Evolutionary conservation across 371 early-diverging fungal species (phyloP).

Genomic region (Gilbertella persicaria): DNA sequence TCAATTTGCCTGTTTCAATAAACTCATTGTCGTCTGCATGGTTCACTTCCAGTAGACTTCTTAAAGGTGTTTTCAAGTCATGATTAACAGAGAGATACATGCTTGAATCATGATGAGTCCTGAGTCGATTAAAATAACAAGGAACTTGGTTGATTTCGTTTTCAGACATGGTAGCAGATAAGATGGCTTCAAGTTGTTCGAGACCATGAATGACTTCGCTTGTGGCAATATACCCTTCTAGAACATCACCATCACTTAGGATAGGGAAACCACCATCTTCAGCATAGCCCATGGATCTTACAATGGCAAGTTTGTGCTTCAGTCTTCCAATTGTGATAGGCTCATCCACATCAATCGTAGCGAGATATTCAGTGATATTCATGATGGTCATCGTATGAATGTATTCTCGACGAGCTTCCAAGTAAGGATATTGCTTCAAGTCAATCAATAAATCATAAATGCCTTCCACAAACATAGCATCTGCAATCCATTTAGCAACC

Average conservation of each 20-base stretch:
- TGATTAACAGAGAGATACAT: background rate
- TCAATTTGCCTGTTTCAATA: background rate
- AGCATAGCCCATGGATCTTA: conserved; percentile 63
- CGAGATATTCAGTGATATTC: conserved; percentile 44
- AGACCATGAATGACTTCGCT: conserved; percentile 83
- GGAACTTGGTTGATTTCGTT: conserved; percentile 31
- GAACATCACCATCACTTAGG: conserved; percentile 59
- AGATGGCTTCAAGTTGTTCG: conserved; percentile 38
- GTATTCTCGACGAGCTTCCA: conserved; percentile 82
- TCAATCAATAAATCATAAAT: conserved; percentile 86
- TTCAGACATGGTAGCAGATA: conserved; percentile 37
- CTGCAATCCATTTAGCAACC: conserved; percentile 83
- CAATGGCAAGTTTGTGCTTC: conserved; percentile 51
- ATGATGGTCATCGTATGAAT: conserved; percentile 59
- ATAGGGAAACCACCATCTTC: conserved; percentile 87
- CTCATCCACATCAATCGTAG: conserved; percentile 62
- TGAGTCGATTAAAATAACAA: conserved; percentile 27
- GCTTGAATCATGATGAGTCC: background rate
- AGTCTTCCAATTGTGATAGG: conserved; percentile 63
- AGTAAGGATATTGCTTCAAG: conserved; percentile 80
- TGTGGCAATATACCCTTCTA: conserved; percentile 87
- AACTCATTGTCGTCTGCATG: background rate
- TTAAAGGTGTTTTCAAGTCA: conserved; percentile 15
- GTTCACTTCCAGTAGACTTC: conserved; percentile 4
- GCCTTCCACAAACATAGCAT: conserved; percentile 75